Percentiles rank a stretch among this genome's conserved stretches.
Evolutionary conservation across 805 yeast species (phyloP).

Genomic region (Zygosaccharomyces lentus): DNA sequence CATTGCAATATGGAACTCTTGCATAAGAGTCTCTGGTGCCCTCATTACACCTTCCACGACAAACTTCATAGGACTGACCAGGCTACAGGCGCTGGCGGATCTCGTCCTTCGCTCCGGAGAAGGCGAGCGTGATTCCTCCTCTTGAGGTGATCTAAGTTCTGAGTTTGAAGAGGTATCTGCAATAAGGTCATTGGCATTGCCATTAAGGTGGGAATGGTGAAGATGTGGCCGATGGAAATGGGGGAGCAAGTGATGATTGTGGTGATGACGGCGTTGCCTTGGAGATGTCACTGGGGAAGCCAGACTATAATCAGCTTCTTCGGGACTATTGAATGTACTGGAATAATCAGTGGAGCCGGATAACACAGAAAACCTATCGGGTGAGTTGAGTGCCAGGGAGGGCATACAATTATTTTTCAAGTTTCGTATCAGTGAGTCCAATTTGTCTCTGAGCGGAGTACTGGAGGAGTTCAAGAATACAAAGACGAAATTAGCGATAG

Average conservation of each 20-base stretch:
- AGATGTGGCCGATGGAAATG: neutral
- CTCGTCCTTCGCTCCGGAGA: neutral
- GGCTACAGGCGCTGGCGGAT: neutral
- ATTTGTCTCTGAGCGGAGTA: conserved; percentile 38
- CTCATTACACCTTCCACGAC: neutral
- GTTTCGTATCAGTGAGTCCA: conserved; percentile 32
- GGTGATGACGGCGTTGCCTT: neutral
- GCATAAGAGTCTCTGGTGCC: neutral
- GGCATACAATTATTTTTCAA: conserved; percentile 7
- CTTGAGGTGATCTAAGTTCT: neutral
- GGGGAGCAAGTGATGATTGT: neutral
- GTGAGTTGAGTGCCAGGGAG: neutral
- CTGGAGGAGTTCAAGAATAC: conserved; percentile 55
- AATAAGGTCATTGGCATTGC: neutral
- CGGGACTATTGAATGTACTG: neutral
- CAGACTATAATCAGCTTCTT: neutral
- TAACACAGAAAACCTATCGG: neutral
- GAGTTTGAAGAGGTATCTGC: neutral
- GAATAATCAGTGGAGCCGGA: conserved; percentile 1
- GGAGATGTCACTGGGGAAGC: neutral
- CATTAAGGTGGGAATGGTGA: neutral
- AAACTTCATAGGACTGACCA: neutral
- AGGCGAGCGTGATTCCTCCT: neutral
- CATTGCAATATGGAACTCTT: neutral
- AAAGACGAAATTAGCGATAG: conserved; percentile 65